A percentile compares a stretch with the other conserved stretches of the same genome.
Evolutionary conservation across 139 green algal genomes (phyloP).

Genomic region (Closterium sp.): DNA sequence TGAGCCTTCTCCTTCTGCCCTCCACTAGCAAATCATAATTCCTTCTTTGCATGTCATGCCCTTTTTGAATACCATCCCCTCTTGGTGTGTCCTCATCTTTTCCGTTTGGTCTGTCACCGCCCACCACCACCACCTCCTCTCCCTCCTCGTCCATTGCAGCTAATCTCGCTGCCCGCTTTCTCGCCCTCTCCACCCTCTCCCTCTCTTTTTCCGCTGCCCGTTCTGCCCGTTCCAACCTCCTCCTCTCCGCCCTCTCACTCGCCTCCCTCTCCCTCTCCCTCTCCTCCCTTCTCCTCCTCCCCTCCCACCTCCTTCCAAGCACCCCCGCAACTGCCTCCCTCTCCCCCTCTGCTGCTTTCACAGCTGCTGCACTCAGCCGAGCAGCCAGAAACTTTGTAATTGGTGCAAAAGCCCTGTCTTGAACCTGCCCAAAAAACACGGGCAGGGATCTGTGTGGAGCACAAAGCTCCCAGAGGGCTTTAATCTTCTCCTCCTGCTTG

Average conservation of each 20-base stretch:
- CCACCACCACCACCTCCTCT: not conserved
- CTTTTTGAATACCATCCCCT: no score
- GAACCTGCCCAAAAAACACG: not conserved
- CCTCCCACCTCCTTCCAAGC: not conserved
- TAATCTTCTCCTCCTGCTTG: not conserved
- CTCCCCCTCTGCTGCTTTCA: not conserved
- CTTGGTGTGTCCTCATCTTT: no score
- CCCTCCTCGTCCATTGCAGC: not conserved
- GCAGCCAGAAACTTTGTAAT: not conserved
- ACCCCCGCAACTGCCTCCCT: not conserved
- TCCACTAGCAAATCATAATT: not conserved
- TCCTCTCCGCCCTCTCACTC: not conserved
- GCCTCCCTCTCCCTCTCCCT: not conserved
- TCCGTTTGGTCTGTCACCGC: no score
- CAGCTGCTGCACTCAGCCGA: not conserved
- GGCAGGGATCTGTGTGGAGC: not conserved
- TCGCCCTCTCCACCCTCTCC: not conserved
- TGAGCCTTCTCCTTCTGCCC: not conserved
- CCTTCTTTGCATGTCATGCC: no score
- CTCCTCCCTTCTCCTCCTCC: not conserved
- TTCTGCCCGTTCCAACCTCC: not conserved
- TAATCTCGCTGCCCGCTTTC: not conserved
- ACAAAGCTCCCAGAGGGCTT: not conserved
- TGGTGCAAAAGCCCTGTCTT: not conserved
- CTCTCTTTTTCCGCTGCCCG: not conserved